Evolutionary conservation across 176 grass and related monocot genomes (phyloP).

Genomic region (maize (Zea mays)): DNA sequence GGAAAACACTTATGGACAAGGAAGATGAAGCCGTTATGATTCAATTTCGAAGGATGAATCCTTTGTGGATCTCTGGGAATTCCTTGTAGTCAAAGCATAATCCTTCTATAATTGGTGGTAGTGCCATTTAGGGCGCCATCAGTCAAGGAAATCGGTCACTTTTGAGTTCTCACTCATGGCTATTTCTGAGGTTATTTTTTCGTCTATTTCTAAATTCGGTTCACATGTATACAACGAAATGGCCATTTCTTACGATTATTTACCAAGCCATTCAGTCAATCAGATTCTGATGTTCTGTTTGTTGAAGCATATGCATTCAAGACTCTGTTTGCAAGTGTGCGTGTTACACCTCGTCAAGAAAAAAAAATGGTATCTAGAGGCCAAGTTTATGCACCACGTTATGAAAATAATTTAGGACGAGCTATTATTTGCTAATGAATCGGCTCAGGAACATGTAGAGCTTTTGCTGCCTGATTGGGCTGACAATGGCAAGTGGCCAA

Average conservation of each 20-base stretch:
- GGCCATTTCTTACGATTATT: slow-evolving; percentile 12
- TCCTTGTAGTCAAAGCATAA: not conserved
- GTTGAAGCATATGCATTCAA: not conserved
- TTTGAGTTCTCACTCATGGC: slow-evolving; percentile 38
- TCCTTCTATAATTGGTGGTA: slow-evolving; percentile 1
- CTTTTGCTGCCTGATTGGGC: not conserved
- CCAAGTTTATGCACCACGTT: not conserved
- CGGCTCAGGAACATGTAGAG: not conserved
- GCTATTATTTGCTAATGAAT: not conserved
- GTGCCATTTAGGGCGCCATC: not conserved
- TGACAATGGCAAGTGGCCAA: not conserved
- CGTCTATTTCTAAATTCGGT: slow-evolving; percentile 15
- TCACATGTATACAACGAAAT: slow-evolving; percentile 35
- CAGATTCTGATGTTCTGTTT: not conserved
- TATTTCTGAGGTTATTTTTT: slow-evolving; percentile 33
- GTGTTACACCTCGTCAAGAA: not conserved
- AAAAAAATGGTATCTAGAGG: not conserved
- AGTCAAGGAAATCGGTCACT: slow-evolving; percentile 36
- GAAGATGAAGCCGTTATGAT: slow-evolving; percentile 38
- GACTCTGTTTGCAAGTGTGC: not conserved
- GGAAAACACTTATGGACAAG: slow-evolving; percentile 69
- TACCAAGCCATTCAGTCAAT: slow-evolving; percentile 13
- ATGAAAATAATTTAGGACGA: not conserved
- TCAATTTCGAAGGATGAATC: slow-evolving; percentile 29
- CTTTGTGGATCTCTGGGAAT: not conserved